Base-by-base conservation (phyloP, 192 early-diverging fungal genomes). In the Backusella luteola region DNA sequence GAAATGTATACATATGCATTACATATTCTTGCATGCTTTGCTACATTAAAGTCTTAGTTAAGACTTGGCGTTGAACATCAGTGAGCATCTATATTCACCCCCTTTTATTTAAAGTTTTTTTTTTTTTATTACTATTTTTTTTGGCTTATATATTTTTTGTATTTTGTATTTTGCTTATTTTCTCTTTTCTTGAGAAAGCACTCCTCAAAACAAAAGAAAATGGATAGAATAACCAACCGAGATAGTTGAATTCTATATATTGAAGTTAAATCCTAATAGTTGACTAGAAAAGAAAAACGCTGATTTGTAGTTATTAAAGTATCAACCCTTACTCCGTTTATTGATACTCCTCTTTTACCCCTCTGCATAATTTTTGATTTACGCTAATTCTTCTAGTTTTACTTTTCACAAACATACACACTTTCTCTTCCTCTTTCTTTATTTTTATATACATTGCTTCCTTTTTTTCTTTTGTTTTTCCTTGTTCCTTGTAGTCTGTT, bases 281-380 rank as follows among this genome's bases (percentile, higher is more conserved):
- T 21, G 4, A 15, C 12, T 29, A 63, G 23, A 56, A 63, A 63
- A 3, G 19, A 29, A 2, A 26, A 4, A 26, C 4, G n/a, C 26
- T 29, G 23, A 63, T 63, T 29, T 63, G 56, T 29, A 63, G 56
- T 29, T 63, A 63, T 63, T 63, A 63, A 29, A 63, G 21, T 63
- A 63, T 63, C 56, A 63, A 63, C 56, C 56, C 56, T 63, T 63
- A 63, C 56, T 63, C 56, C 56, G 21, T 63, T 29, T 63, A 63
- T 63, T 63, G 56, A 29, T 63, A 63, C 56, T 63, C 56, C 56
- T 63, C 56, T 63, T 63, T 63, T 63, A 63, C 56, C 56, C 56
- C 56, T 63, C 56, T 63, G 56, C 56, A 63, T 63, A 63, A 63
- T 63, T 63, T 63, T 29, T 63, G 56, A 63, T 29, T 63, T 63